Conservation (phyloP, 139 green algal genomes). For the Tetraselmis striata region DNA sequence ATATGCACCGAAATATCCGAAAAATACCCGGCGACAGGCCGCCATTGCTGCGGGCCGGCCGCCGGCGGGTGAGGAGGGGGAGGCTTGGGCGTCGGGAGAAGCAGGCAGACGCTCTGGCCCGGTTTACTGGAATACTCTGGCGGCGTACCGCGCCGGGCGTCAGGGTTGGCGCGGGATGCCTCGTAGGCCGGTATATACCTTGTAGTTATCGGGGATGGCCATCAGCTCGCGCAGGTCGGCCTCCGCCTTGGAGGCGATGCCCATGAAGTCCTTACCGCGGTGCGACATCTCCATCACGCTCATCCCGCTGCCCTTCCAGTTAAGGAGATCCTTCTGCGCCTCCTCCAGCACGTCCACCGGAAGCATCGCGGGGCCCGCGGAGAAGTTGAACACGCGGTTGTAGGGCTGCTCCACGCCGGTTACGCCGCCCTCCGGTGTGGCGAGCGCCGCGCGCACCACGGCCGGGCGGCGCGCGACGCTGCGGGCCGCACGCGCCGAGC, state of each 20-base stretch:
- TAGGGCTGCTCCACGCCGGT: constrained; percentile 25
- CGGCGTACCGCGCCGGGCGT: too few species aligned
- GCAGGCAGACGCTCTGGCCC: too few species aligned
- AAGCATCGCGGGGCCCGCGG: constrained; percentile 84
- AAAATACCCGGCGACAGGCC: too few species aligned
- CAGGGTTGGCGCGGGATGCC: too few species aligned
- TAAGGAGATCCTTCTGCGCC: constrained; percentile 87
- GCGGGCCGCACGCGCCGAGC: too few species aligned
- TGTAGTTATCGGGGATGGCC: constrained; percentile 91
- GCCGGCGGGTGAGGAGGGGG: too few species aligned
- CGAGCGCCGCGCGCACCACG: not conserved
- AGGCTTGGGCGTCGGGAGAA: too few species aligned
- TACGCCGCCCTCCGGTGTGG: not conserved
- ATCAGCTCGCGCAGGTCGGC: constrained; percentile 87
- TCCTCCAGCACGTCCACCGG: constrained; percentile 86
- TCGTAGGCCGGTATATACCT: too few species aligned
- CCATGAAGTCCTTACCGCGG: constrained; percentile 89
- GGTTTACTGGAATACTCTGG: too few species aligned
- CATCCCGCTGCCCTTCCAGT: constrained; percentile 84
- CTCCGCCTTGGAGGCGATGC: constrained; percentile 85
- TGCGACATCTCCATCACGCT: constrained; percentile 99
- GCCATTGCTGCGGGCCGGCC: too few species aligned
- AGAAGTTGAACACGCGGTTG: constrained; percentile 76
- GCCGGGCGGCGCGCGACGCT: too few species aligned
- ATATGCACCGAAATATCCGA: too few species aligned